Evolutionary conservation across 2,329 filamentous ascomycete genomes (phyloP), one percentile per base, ranked within the genome.

Genomic region (Pyrenophora tritici-repentis): DNA sequence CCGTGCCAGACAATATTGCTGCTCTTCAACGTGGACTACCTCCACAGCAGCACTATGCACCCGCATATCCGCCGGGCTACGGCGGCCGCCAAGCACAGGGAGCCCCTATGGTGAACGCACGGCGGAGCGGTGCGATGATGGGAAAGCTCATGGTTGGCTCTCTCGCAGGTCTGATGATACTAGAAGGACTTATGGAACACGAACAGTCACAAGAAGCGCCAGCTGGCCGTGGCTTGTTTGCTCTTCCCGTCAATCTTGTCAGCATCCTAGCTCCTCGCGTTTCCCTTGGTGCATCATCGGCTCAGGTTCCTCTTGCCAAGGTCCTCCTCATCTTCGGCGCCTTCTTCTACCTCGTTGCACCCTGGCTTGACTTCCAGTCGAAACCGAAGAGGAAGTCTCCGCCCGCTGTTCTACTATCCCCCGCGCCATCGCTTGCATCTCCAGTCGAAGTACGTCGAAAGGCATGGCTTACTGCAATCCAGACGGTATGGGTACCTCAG

Each of bases 91-190:
- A 56, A 18, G 52, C 53, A 17, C 52, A 53, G 29, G 65, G 66
- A 17, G 68, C 65, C 14, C 68, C 70, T 6, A 68, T 71, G 58
- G 71, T 73, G 47, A 73, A 76, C 50, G 75, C 73, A 37, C 76
- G 77, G 13, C 73, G 75, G 14, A 72, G 72, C 56, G 76, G 78
- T 36, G 80, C 81, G 31, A 78, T 81, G 59, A 75, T 85, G 63
- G 83, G 82, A 66, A 96, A 95, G 75, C 81, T 97, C 59, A 94
- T 97, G 90, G 86, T 97, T 4, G 93, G 93, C 35, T 93, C 92
- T 14, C 82, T 97, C 52, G 93, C 92, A 18, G 91, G 91, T 12
- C 79, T 97, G 14, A 96, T 97, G 92, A 82, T 97, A 29, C 76
- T 96, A 61, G 91, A 97, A 75, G 91, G 90, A 1, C 80, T 92